Conservation (phyloP, 306 rosid species). For the Cucumis melo region DNA sequence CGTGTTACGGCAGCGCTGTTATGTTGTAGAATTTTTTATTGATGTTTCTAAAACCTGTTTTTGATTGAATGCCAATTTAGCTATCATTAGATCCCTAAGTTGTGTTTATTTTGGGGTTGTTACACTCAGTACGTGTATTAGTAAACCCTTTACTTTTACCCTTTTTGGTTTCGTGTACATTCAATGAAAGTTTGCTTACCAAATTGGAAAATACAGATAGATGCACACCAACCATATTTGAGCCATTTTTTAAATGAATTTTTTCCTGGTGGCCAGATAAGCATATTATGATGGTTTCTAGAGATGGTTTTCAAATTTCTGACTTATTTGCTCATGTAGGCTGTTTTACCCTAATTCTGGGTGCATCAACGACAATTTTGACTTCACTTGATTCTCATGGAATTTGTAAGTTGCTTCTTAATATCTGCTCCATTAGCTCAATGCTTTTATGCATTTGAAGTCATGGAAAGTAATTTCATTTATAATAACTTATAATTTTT, state of each 20-base stretch:
- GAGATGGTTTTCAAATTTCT: background rate
- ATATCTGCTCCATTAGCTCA: background rate
- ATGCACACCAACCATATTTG: background rate
- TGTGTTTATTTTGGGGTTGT: too few relatives aligned
- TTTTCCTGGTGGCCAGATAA: too few relatives aligned
- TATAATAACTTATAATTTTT: background rate
- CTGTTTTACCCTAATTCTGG: background rate
- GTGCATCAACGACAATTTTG: background rate
- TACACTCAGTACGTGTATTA: too few relatives aligned
- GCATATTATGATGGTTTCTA: background rate
- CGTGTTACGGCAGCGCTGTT: too few relatives aligned
- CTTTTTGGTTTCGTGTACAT: background rate
- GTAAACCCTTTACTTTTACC: too few relatives aligned
- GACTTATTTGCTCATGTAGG: background rate
- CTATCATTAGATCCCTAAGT: too few relatives aligned
- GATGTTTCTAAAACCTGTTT: too few relatives aligned
- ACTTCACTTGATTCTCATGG: background rate
- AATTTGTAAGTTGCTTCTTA: constrained; percentile 4
- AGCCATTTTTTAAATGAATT: too few relatives aligned
- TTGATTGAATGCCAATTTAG: too few relatives aligned
- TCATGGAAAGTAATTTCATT: background rate
- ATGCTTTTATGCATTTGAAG: background rate
- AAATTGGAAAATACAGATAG: background rate
- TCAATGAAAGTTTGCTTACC: background rate
- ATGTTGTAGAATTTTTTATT: too few relatives aligned